A percentile compares a stretch with the other conserved stretches of the same genome.
Conservation (phyloP, 495 filamentous ascomycete genomes). For the Extremus antarcticus region DNA sequence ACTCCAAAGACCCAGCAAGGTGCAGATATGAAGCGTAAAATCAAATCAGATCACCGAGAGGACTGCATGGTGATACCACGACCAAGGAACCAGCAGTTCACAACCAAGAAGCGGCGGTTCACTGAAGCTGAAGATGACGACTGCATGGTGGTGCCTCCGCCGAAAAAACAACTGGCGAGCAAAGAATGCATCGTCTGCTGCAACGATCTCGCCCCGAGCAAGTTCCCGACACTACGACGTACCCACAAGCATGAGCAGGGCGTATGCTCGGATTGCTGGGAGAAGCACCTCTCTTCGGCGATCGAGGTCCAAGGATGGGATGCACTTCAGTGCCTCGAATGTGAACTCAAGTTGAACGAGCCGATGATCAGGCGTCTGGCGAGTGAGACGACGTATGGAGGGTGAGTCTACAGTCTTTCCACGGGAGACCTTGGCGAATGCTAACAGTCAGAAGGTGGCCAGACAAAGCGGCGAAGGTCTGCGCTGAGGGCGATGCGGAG, state of each 20-base stretch:
- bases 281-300: background rate
- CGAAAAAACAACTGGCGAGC: background rate
- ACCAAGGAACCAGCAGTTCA: too few species aligned
- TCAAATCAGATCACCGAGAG: too few species aligned
- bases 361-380: background rate
- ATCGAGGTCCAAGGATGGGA: background rate
- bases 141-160: background rate
- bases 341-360: background rate
- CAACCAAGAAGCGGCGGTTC: background rate
- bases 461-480: constrained; percentile 1
- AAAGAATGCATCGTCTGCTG: background rate
- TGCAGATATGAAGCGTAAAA: too few species aligned
- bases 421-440: too few species aligned
- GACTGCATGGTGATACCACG: too few species aligned
- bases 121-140: background rate
- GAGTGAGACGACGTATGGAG: background rate
- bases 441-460: background rate
- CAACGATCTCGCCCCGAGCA: background rate
- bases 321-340: background rate
- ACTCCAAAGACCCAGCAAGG: too few species aligned
- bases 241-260: too few species aligned
- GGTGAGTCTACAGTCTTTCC: background rate
- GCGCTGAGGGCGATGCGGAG: background rate
- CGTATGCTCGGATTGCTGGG: background rate
- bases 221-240: background rate